These are phyloP conservation scores for Chlamydomonas urium DNA, from an alignment of 139 green algal genomes.

Conservation along the genomic window DNA sequence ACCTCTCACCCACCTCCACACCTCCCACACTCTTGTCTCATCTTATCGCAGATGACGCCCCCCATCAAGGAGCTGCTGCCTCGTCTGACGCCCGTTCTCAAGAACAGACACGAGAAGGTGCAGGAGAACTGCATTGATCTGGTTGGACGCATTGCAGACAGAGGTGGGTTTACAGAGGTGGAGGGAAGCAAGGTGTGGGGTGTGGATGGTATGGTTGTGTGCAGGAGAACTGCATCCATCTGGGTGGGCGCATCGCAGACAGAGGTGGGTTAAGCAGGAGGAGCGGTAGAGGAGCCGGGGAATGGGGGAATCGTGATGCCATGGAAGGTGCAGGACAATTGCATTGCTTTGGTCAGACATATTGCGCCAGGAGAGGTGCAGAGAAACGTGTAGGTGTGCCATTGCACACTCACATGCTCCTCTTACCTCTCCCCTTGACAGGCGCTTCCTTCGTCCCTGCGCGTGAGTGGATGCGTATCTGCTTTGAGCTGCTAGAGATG, in stretches of 20 bases:
- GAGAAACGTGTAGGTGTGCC: background rate
- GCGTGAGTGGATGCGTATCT: conserved; percentile 99
- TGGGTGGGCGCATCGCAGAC: conserved; percentile 98
- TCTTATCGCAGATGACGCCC: conserved; percentile 84
- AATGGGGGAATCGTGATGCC: too few species aligned
- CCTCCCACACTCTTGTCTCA: background rate
- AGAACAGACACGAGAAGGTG: conserved; percentile 92
- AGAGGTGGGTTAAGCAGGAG: too few species aligned
- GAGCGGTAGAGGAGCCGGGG: too few species aligned
- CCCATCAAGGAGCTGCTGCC: conserved; percentile 99
- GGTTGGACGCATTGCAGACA: conserved; percentile 95
- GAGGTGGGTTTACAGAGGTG: too few species aligned
- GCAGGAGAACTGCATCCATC: conserved; percentile 96
- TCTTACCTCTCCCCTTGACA: too few species aligned
- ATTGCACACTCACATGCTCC: background rate
- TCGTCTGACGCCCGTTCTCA: conserved; percentile 95
- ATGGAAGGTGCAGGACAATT: too few species aligned
- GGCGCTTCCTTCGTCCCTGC: conserved; percentile 82
- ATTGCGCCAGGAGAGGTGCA: too few species aligned
- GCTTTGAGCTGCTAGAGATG: conserved; percentile 99
- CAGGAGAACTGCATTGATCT: conserved; percentile 98
- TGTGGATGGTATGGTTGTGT: too few species aligned
- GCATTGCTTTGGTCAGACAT: too few species aligned
- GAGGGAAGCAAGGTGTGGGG: too few species aligned
- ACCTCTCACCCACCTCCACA: background rate